Evolutionary conservation across 495 filamentous ascomycete species (phyloP).

Genomic region (Gamarada debralockiae): DNA sequence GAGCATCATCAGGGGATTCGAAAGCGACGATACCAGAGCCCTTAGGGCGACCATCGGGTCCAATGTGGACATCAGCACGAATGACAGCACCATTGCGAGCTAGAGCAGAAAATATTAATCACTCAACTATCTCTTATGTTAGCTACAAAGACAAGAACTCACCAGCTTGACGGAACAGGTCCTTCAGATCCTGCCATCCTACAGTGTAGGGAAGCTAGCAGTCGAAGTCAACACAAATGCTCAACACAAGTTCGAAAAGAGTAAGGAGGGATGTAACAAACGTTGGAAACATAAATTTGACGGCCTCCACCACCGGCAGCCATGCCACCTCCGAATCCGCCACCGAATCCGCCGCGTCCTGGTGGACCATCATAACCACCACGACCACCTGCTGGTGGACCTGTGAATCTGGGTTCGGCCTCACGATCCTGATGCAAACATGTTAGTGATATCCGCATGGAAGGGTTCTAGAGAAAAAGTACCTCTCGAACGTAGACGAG

Average conservation of each 20-base stretch:
- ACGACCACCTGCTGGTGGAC: conserved; percentile 60
- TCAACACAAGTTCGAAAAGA: conserved; percentile 11
- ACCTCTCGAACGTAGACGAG: conserved; percentile 98
- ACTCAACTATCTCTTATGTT: conserved; percentile 21
- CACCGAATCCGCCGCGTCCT: conserved; percentile 41
- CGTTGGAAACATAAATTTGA: conserved; percentile 97
- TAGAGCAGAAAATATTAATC: conserved; percentile 24
- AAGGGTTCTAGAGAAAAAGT: conserved; percentile 30
- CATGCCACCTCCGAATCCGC: conserved; percentile 35
- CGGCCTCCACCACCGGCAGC: conserved; percentile 53
- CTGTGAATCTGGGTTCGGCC: conserved; percentile 90
- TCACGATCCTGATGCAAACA: conserved; percentile 69
- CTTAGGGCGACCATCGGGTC: conserved; percentile 88
- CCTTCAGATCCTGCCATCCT: conserved; percentile 99
- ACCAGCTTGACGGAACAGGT: conserved; percentile 98
- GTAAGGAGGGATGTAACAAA: conserved; percentile 58
- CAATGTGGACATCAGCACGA: conserved; percentile 92
- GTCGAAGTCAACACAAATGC: conserved; percentile 17
- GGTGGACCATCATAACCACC: conserved; percentile 59
- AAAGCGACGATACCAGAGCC: conserved; percentile 97
- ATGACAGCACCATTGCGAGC: conserved; percentile 76
- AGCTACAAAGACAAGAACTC: conserved; percentile 32
- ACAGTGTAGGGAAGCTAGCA: conserved; percentile 93
- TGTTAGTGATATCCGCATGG: neutral
- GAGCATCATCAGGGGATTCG: conserved; percentile 89